These are phyloP conservation scores for Sporobolomyces roseus DNA, from an alignment of 768 basidiomycete species.

Conservation along the genomic window DNA sequence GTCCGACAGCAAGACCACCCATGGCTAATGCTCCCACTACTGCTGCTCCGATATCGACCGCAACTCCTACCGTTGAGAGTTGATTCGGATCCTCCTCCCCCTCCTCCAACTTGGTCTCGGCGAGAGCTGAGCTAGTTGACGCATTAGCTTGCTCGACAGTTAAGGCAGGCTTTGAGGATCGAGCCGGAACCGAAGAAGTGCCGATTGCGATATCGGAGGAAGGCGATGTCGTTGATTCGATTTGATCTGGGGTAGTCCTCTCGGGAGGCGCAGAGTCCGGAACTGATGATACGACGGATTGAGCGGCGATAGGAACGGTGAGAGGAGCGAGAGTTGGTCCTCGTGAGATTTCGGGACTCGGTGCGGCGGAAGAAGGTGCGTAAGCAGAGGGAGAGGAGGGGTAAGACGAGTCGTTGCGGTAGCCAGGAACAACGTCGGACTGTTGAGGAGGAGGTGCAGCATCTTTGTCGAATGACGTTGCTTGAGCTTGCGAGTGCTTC, in stretches of 20 bases:
- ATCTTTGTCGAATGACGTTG: not conserved
- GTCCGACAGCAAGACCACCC: constrained; percentile 32
- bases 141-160: no score
- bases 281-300: not conserved
- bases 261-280: not conserved
- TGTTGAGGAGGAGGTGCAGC: not conserved
- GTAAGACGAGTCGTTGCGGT: not conserved
- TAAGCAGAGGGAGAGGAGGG: constrained; percentile 3
- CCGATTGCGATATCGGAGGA: no score
- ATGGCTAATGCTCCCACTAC: constrained; percentile 26
- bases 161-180: no score
- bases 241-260: no score
- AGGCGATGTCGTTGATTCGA: no score
- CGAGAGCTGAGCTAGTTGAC: no score
- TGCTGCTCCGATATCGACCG: constrained; percentile 11
- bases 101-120: not conserved
- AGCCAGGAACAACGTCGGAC: not conserved
- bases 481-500: not conserved
- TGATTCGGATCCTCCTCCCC: not conserved
- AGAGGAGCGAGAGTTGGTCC: not conserved
- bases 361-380: not conserved
- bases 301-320: not conserved
- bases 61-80: not conserved
- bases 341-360: constrained; percentile 8
- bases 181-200: no score